phyloP scores from a whole-genome alignment of 495 filamentous ascomycete species.

The Astrothelium macrocarpum region DNA sequence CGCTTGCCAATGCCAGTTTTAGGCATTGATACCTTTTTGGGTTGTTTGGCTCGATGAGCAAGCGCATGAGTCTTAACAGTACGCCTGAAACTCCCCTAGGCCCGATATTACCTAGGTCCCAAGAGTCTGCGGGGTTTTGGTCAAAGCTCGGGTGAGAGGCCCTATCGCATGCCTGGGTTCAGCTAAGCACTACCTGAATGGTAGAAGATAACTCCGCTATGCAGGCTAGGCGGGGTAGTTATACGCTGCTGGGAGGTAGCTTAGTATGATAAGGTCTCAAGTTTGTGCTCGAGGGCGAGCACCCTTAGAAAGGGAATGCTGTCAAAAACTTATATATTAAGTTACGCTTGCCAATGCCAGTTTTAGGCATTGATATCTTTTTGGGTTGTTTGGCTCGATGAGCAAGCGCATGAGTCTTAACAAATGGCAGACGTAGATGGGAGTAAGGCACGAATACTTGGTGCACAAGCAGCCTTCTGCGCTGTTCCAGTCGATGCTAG shows the following conservation, averaged over 20 bases:
- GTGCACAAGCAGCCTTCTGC: constrained; percentile 2
- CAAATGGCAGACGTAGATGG: not conserved
- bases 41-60: not conserved
- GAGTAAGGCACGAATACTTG: constrained; percentile 2
- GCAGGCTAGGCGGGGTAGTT: not conserved
- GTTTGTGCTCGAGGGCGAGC: not conserved
- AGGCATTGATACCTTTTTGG: not conserved
- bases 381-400: not conserved
- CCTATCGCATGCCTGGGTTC: not conserved
- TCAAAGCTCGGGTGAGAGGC: not conserved
- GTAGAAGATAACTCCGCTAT: not conserved
- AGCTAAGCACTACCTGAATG: not conserved
- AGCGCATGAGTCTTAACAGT: no score
- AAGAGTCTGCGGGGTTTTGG: not conserved
- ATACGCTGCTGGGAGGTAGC: not conserved
- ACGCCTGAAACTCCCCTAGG: not conserved
- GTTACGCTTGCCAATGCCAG: not conserved
- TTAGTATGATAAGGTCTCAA: not conserved
- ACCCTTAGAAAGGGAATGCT: not conserved
- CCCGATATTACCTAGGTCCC: not conserved
- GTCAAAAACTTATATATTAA: not conserved
- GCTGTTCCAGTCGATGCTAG: constrained; percentile 3
- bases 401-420: not conserved
- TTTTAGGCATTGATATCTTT: not conserved
- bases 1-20: not conserved